These are phyloP conservation scores for Annulohypoxylon maeteangense DNA, from an alignment of 495 filamentous ascomycete genomes.

Conservation along the genomic window DNA sequence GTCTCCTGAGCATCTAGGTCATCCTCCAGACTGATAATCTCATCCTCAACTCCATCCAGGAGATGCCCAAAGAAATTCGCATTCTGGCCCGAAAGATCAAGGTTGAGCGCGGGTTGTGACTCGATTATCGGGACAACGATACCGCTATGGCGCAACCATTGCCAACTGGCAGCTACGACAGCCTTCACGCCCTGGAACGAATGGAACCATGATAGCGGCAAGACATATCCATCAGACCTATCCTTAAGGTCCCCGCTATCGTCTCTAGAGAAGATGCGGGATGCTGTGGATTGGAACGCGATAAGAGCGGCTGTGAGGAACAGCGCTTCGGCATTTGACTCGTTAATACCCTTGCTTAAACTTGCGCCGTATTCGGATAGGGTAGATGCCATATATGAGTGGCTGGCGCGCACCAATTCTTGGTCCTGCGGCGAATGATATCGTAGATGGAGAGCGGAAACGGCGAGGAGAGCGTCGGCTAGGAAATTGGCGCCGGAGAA, in stretches of 20 bases:
- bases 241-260: conserved; percentile 47
- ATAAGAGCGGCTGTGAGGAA: conserved; percentile 66
- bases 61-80: conserved; percentile 64
- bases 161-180: conserved; percentile 61
- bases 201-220: conserved; percentile 67
- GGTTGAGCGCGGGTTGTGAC: conserved; percentile 62
- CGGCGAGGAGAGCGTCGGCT: conserved; percentile 65
- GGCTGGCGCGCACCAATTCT: conserved; percentile 63
- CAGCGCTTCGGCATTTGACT: conserved; percentile 64
- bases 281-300: conserved; percentile 67
- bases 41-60: conserved; percentile 60
- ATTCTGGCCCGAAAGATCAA: conserved; percentile 55
- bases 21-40: conserved; percentile 50
- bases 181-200: conserved; percentile 70
- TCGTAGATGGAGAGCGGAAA: conserved; percentile 66
- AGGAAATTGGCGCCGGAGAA: conserved; percentile 63
- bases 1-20: conserved; percentile 28
- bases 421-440: conserved; percentile 60
- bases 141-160: conserved; percentile 61
- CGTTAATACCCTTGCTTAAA: conserved; percentile 60
- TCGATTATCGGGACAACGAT: conserved; percentile 65
- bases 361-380: conserved; percentile 63
- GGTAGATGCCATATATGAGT: conserved; percentile 67
- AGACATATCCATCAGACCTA: conserved; percentile 50
- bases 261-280: conserved; percentile 62